Percentiles rank a stretch among this genome's conserved stretches.
These are phyloP conservation scores for Solanum phureja DNA, from an alignment of 257 asterid genomes.

Conservation along the genomic window DNA sequence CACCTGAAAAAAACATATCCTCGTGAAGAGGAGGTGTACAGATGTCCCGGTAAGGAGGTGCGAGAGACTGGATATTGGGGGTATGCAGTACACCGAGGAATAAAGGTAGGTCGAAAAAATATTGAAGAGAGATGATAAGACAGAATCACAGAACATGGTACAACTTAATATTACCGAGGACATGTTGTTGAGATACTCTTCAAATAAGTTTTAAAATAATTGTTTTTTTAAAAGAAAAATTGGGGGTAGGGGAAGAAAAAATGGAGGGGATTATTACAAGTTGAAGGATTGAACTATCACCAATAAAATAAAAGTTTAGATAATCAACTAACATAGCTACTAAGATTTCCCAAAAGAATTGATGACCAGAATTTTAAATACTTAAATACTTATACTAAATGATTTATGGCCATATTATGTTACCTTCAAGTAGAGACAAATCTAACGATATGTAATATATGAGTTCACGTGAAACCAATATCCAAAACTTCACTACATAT, in stretches of 20 bases:
- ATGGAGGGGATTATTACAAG: background rate
- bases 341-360: background rate
- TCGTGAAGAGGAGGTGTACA: no score
- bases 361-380: background rate
- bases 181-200: background rate
- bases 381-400: background rate
- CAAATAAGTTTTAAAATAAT: background rate
- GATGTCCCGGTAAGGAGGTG: no score
- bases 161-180: no score
- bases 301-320: background rate
- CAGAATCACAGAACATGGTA: no score
- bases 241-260: background rate
- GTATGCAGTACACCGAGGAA: rapidly evolving
- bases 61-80: no score
- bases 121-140: no score
- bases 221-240: background rate
- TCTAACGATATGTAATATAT: background rate
- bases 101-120: no score
- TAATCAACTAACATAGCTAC: background rate
- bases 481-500: background rate
- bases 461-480: background rate
- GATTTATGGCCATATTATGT: background rate
- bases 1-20: background rate
- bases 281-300: no score
- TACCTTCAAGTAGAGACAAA: background rate